phyloP scores from a whole-genome alignment of 1,139 yeast genomes.

The Meyerozyma elateridarum region DNA sequence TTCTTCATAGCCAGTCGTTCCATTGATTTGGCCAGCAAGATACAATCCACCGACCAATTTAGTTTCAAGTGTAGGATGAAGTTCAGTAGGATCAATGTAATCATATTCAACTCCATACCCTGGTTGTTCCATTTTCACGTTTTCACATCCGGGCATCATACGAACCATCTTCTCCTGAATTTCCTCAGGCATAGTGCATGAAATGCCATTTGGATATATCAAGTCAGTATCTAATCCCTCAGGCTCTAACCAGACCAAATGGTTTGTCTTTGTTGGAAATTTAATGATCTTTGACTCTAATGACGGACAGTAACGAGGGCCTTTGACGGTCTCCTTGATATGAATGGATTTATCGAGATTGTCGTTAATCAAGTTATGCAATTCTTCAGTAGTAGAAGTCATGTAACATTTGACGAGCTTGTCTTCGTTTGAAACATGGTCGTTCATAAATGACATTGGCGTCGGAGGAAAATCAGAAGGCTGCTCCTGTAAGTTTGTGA shows the following conservation, averaged over 20 bases:
- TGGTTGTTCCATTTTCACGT: constrained; percentile 83
- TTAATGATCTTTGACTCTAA: constrained; percentile 84
- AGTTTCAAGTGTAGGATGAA: constrained; percentile 74
- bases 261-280: constrained; percentile 71
- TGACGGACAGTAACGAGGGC: constrained; percentile 97
- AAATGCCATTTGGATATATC: constrained; percentile 93
- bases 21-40: constrained; percentile 96
- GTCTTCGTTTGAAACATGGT: constrained; percentile 52
- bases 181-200: constrained; percentile 95
- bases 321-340: constrained; percentile 89
- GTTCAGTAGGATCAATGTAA: constrained; percentile 89
- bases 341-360: constrained; percentile 84
- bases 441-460: constrained; percentile 89
- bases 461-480: constrained; percentile 75
- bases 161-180: constrained; percentile 71
- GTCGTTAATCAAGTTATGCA: constrained; percentile 64
- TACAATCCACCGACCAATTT: constrained; percentile 73
- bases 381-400: constrained; percentile 69
- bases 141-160: constrained; percentile 84
- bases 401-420: constrained; percentile 67
- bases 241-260: constrained; percentile 92
- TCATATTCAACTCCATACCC: constrained; percentile 99
- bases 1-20: constrained; percentile 98
- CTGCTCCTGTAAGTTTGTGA: constrained; percentile 54
- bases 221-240: constrained; percentile 85